Base-by-base conservation (phyloP, 768 basidiomycete species). In the Auricularia heimuer region DNA sequence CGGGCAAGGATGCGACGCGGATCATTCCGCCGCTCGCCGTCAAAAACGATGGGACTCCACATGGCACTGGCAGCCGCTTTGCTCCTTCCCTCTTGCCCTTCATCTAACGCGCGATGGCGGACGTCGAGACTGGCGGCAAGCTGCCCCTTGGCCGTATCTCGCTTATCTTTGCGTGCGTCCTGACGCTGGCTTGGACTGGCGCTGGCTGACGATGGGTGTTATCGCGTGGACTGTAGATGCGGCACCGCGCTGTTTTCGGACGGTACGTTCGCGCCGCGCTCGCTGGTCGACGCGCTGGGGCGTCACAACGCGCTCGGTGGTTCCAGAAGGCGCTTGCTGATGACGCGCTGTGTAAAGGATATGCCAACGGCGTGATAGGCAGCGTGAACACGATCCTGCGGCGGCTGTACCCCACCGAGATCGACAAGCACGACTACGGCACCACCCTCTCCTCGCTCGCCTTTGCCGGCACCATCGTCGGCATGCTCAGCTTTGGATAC, bases 221-320 rank as follows among this genome's bases (percentile, higher is more conserved):
- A 54, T 29, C 21, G 8, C 67, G 10, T 44, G 44, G 39, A 12
- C 39, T 51, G 10, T 51, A 91, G 90, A 16, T 92, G 91, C 73
- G 91, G 91, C 71, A 94, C 92, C 3, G 91, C 92, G 54, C 78
- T 93, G 56, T 92, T 94, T 77, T 92, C 90, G 34, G 91, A 94
- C 73, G 91, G 90, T 88, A 75, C 34, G 69, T 44, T 11, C 4
- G 34, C 37, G 4, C 60, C 8, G 18, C 34, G 10, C 54, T 60
- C 42, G 39, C 60, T 45, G n/a, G 61, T 44, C 44, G 29, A 29
- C 29, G 29, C 29, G 29, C 29, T 29, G 29, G 29, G 29, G 29
- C 29, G 29, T 29, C 29, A 29, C 29, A 29, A 29, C 29, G 29
- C 29, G 29, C 29, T 29, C 29, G 29, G 29, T 29, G 29, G 29